A percentile compares a stretch with the other conserved stretches of the same genome.
Evolutionary conservation across 768 basidiomycete species (phyloP).

Genomic region (Pulveroboletus sp.): DNA sequence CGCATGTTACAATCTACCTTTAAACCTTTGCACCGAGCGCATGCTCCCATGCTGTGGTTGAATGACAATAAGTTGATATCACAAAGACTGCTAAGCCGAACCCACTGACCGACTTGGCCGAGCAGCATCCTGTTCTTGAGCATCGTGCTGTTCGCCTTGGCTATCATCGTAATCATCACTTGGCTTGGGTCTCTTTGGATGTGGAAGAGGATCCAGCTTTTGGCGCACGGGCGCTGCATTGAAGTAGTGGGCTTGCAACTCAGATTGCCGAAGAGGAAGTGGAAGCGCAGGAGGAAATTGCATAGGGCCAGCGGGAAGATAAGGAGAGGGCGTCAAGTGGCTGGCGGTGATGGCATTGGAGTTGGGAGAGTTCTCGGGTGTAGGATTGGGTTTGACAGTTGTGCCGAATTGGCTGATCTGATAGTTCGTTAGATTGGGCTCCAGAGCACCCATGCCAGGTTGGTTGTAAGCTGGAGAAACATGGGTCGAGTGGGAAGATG

Average conservation of each 20-base stretch:
- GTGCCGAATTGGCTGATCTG: slow-evolving; percentile 9
- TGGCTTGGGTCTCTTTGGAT: slow-evolving; percentile 19
- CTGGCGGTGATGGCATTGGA: neutral
- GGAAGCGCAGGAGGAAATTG: slow-evolving; percentile 28
- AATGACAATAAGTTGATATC: slow-evolving; percentile 1
- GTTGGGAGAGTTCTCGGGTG: slow-evolving; percentile 12
- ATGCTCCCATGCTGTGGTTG: slow-evolving; percentile 49
- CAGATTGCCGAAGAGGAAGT: slow-evolving; percentile 27
- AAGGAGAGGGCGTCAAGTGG: slow-evolving; percentile 12
- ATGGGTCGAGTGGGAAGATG: slow-evolving; percentile 8
- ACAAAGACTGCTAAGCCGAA: neutral
- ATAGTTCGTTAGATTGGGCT: slow-evolving; percentile 12
- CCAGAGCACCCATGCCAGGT: slow-evolving; percentile 4
- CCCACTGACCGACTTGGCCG: slow-evolving; percentile 24
- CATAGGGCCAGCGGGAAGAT: slow-evolving; percentile 25
- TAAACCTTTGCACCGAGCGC: slow-evolving; percentile 61
- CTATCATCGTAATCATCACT: slow-evolving; percentile 15
- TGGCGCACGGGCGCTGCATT: neutral
- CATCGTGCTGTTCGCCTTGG: slow-evolving; percentile 17
- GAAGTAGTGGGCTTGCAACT: slow-evolving; percentile 26
- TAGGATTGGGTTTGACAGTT: slow-evolving; percentile 2
- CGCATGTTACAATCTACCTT: slow-evolving; percentile 32
- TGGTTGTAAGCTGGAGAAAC: slow-evolving; percentile 15
- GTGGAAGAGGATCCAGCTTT: slow-evolving; percentile 1
- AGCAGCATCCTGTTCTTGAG: slow-evolving; percentile 17